Base-by-base conservation (phyloP, 2,329 filamentous ascomycete genomes). In the Aspergillus flavus region DNA sequence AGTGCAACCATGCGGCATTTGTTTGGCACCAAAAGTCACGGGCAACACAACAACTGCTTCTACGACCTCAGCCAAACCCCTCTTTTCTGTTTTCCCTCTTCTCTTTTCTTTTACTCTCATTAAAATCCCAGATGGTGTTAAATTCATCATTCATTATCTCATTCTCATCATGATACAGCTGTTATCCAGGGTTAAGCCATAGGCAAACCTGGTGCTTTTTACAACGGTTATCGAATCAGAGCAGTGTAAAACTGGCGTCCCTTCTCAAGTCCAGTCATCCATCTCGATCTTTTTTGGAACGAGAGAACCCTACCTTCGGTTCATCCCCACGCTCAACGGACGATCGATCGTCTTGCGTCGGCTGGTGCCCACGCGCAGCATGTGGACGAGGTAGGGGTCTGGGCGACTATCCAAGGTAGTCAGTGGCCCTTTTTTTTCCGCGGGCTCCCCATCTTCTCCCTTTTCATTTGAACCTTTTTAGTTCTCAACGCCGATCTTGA, bases 401-500 rank as follows among this genome's bases (percentile, higher is more conserved):
- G 34, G 32, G 52, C 26, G 52, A 26, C 34, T 39, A 36, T 23
- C 16, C 19, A 39, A 21, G 52, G 52, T 26, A 21, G 52, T 55
- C 32, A 16, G 12, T 55, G 5, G 12, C 52, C 32, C 52, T 10
- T 55, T 7, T 55, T 55, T 16, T 39, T 48, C 45, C 6, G 23
- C 19, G 30, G 52, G 52, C 30, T 16, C 32, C 52, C 52, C 32
- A 26, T 36, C 4, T 36, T 55, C 34, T 39, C 32, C 32, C 30
- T 26, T 39, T 34, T 16, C 12, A 11, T 34, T 21, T 6, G n/a
- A 28, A 2, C 26, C 50, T 6, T 3, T 39, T 61, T 78, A 88
- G 73, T 87, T 85, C 61, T 89, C 86, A 34, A 88, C 73, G 23
- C 78, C 79, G 66, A 89, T 87, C 68, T 86, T 84, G 57, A 89